Evolutionary conservation across 129 eudicot genomes (phyloP).

Genomic region (Chrysanthemum seticuspe): DNA sequence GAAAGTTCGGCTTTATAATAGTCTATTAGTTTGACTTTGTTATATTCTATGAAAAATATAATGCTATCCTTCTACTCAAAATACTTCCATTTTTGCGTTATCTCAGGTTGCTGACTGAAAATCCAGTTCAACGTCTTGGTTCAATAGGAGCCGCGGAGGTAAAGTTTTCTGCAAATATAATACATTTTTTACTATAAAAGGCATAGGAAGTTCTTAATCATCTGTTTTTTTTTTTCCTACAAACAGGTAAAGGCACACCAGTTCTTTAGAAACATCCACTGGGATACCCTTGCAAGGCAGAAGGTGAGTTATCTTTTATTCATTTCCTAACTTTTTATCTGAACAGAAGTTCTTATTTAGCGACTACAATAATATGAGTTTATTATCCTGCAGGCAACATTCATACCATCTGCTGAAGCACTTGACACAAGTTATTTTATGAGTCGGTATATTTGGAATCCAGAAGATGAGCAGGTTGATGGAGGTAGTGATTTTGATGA

Average conservation of each 20-base stretch:
- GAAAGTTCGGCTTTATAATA: not conserved
- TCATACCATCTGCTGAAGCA: constrained; percentile 84
- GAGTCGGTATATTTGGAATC: constrained; percentile 99
- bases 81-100: constrained; percentile 6
- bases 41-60: not conserved
- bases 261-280: constrained; percentile 77
- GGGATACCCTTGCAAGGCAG: constrained; percentile 96
- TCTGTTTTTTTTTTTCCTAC: not conserved
- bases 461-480: constrained; percentile 79
- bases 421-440: constrained; percentile 92
- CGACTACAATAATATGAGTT: not conserved
- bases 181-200: not conserved
- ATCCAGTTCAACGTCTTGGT: constrained; percentile 92
- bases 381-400: constrained; percentile 61
- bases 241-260: constrained; percentile 77
- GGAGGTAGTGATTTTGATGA: constrained; percentile 95
- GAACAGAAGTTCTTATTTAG: not conserved
- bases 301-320: constrained; percentile 49
- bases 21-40: not conserved
- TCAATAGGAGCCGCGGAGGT: constrained; percentile 89
- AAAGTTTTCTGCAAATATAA: constrained; percentile 12
- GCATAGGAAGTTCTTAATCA: not conserved
- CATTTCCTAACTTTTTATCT: not conserved
- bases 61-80: not conserved
- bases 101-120: constrained; percentile 73